Conservation (phyloP, 75 land plant species). For the Pseudotsuga menziesii region DNA sequence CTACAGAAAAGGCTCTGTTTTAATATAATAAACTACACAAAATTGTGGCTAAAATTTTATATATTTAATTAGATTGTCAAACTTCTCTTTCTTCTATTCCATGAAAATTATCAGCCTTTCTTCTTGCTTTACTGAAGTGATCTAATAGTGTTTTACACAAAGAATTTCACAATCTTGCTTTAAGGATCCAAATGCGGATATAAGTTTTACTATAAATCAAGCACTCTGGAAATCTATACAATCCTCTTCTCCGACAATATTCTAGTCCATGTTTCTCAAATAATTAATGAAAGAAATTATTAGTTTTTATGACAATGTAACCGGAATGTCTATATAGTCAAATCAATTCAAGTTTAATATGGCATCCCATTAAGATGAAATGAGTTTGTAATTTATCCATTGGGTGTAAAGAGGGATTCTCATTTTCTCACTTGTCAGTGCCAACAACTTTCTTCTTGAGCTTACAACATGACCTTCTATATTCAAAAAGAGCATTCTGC, state of each 20-base stretch:
- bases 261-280: background rate
- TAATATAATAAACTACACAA: too few species aligned
- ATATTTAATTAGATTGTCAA: too few species aligned
- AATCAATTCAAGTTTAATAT: background rate
- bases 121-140: background rate
- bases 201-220: background rate
- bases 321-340: background rate
- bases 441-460: constrained; percentile 84
- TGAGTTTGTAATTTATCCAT: background rate
- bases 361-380: background rate
- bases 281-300: background rate
- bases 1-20: too few species aligned
- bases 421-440: constrained; percentile 72
- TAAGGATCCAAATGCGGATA: background rate
- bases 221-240: background rate
- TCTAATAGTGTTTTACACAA: background rate
- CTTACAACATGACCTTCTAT: constrained; percentile 68
- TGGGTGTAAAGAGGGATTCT: background rate
- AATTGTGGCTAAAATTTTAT: too few species aligned
- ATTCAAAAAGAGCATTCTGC: background rate
- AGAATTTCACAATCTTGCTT: background rate
- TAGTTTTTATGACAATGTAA: background rate
- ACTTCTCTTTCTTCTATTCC: too few species aligned
- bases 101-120: too few species aligned
- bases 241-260: background rate